Conservation (phyloP, 2,329 filamentous ascomycete species). For the Pyrenochaeta sp. region DNA sequence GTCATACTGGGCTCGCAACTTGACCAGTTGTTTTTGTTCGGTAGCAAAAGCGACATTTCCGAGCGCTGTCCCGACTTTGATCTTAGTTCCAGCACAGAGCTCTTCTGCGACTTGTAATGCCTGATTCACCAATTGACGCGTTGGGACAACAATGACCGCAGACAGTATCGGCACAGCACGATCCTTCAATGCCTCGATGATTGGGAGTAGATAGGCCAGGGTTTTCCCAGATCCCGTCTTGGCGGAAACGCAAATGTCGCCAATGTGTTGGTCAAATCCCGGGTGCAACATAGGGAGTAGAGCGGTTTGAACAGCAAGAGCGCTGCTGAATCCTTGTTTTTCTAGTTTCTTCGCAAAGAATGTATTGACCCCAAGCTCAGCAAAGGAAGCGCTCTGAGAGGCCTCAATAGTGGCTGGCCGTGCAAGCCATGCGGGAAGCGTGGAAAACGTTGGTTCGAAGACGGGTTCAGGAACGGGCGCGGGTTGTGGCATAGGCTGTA, state of each 20-base stretch:
- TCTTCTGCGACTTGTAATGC: slow-evolving; percentile 77
- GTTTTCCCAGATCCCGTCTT: slow-evolving; percentile 97
- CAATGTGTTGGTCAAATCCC: slow-evolving; percentile 65
- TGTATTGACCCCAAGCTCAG: slow-evolving; percentile 67
- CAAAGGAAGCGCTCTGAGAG: slow-evolving; percentile 67
- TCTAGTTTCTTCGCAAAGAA: slow-evolving; percentile 69
- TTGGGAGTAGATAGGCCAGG: slow-evolving; percentile 85
- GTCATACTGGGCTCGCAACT: slow-evolving; percentile 67
- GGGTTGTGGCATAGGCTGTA: slow-evolving; percentile 84
- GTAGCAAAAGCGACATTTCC: slow-evolving; percentile 77
- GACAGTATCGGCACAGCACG: slow-evolving; percentile 71
- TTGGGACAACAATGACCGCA: slow-evolving; percentile 87
- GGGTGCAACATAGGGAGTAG: slow-evolving; percentile 81
- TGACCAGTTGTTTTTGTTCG: slow-evolving; percentile 69
- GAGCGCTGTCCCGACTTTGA: slow-evolving; percentile 82
- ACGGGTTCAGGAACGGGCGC: slow-evolving; percentile 64
- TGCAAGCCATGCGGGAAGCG: slow-evolving; percentile 81
- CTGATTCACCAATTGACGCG: slow-evolving; percentile 87
- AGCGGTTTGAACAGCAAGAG: slow-evolving; percentile 81
- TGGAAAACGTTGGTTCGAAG: slow-evolving; percentile 73
- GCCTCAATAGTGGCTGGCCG: slow-evolving; percentile 74
- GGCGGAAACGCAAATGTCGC: slow-evolving; percentile 88
- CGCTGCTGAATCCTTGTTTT: slow-evolving; percentile 72
- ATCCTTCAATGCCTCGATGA: slow-evolving; percentile 77
- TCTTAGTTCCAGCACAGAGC: slow-evolving; percentile 74